A percentile compares a stretch with the other conserved stretches of the same genome.
Evolutionary conservation across 257 asterid genomes (phyloP).

Genomic region (Cynanchum wilfordii): DNA sequence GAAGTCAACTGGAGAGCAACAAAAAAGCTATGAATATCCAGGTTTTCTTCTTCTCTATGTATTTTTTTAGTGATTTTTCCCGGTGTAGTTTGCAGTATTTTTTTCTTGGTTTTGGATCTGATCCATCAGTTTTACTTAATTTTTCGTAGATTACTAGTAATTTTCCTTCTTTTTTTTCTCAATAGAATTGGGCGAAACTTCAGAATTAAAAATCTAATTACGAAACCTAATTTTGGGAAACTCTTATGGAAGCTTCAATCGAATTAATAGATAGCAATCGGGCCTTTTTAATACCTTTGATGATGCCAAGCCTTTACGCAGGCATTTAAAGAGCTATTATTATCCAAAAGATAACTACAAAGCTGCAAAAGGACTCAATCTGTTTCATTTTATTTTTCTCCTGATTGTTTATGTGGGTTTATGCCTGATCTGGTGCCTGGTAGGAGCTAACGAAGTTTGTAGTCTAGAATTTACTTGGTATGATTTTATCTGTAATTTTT

Average conservation of each 20-base stretch:
- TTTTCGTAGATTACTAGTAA: neutral
- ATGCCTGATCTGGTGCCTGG: neutral
- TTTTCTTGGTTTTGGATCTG: conserved; percentile 8
- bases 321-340: neutral
- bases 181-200: neutral
- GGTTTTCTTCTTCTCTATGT: conserved; percentile 28
- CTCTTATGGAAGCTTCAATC: neutral
- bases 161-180: too few relatives aligned
- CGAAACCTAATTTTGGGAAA: too few relatives aligned
- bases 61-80: neutral
- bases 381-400: neutral
- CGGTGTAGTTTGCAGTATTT: neutral
- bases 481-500: neutral
- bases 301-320: neutral
- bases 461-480: neutral
- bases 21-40: conserved; percentile 83
- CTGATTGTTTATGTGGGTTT: neutral
- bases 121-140: neutral
- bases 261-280: neutral
- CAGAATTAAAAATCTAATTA: neutral
- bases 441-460: neutral
- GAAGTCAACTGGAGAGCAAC: conserved; percentile 82
- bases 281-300: neutral
- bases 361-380: neutral
- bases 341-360: neutral